Percentiles rank a stretch among this genome's conserved stretches.
phyloP scores from a whole-genome alignment of 495 filamentous ascomycete genomes.

The Podospora bellae-mahoneyi region DNA sequence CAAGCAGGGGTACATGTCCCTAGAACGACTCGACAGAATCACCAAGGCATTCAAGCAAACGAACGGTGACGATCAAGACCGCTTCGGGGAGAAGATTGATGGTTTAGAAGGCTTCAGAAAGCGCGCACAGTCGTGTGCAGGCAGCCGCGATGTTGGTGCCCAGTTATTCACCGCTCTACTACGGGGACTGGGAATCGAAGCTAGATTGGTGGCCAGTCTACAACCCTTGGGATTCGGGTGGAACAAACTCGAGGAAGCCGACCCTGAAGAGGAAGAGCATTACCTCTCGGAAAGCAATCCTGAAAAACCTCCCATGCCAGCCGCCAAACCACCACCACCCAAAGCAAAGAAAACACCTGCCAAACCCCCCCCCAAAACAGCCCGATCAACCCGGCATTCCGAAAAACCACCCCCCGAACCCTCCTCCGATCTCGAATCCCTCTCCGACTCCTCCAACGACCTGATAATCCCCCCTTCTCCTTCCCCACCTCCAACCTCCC shows the following conservation, averaged over 20 bases:
- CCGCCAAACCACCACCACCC: conserved; percentile 29
- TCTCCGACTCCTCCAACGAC: conserved; percentile 41
- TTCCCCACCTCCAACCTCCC: conserved; percentile 28
- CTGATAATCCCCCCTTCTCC: conserved; percentile 37
- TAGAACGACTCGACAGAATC: conserved; percentile 63
- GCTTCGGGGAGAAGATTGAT: conserved; percentile 71
- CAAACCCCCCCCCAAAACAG: conserved; percentile 11
- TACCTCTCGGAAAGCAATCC: not conserved
- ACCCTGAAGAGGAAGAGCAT: conserved; percentile 37
- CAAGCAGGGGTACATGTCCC: conserved; percentile 81
- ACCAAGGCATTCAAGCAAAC: conserved; percentile 62
- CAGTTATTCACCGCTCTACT: conserved; percentile 89
- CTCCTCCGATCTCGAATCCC: conserved; percentile 35
- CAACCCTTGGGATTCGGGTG: conserved; percentile 91
- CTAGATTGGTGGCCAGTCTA: conserved; percentile 75
- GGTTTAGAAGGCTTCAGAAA: conserved; percentile 63
- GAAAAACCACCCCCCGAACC: not conserved
- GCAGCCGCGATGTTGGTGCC: conserved; percentile 82
- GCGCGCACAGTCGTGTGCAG: conserved; percentile 66
- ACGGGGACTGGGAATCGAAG: conserved; percentile 76
- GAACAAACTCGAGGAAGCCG: conserved; percentile 75
- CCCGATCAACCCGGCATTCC: not conserved
- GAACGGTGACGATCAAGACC: conserved; percentile 51
- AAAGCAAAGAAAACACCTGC: conserved; percentile 48
- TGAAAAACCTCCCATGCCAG: conserved; percentile 13